phyloP scores from a whole-genome alignment of 2,329 filamentous ascomycete genomes.

The Colletotrichum ledebouriae region DNA sequence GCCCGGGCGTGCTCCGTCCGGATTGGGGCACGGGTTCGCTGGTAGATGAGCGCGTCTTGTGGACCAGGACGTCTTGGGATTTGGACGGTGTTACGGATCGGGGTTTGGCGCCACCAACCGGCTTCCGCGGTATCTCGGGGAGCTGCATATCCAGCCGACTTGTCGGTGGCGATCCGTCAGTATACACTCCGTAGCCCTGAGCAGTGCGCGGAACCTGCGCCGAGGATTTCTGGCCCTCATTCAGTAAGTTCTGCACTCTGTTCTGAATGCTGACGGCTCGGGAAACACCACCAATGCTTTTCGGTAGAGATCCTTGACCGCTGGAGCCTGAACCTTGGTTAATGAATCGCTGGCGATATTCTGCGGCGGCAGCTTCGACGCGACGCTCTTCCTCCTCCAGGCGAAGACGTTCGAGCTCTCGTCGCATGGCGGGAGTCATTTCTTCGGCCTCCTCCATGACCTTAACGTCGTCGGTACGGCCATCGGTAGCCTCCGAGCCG shows the following conservation, averaged over 20 bases:
- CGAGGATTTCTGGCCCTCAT: slow-evolving; percentile 77
- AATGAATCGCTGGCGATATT: slow-evolving; percentile 83
- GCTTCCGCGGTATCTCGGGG: slow-evolving; percentile 66
- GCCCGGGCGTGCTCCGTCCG: slow-evolving; percentile 43
- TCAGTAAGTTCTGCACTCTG: slow-evolving; percentile 86
- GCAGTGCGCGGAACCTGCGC: slow-evolving; percentile 76
- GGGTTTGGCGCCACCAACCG: slow-evolving; percentile 54
- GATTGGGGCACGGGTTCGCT: slow-evolving; percentile 44
- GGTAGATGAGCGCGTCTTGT: slow-evolving; percentile 44
- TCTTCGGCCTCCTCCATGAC: slow-evolving; percentile 75
- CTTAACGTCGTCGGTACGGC: slow-evolving; percentile 75
- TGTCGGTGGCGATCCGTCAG: slow-evolving; percentile 64
- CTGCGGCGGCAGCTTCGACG: slow-evolving; percentile 88
- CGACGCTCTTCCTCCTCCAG: slow-evolving; percentile 90
- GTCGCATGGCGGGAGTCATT: slow-evolving; percentile 86
- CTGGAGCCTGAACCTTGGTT: slow-evolving; percentile 59
- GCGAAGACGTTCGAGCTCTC: slow-evolving; percentile 86
- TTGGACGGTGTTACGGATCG: slow-evolving; percentile 48
- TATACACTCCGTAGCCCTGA: slow-evolving; percentile 90
- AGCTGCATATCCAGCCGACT: slow-evolving; percentile 55
- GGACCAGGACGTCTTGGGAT: slow-evolving; percentile 38
- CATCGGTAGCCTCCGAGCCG: slow-evolving; percentile 80
- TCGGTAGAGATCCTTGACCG: slow-evolving; percentile 61
- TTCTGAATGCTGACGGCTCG: slow-evolving; percentile 90
- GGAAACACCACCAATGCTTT: slow-evolving; percentile 69